These are phyloP conservation scores for Melastoma candidum DNA, from an alignment of 441 rosid genomes.

Conservation along the genomic window DNA sequence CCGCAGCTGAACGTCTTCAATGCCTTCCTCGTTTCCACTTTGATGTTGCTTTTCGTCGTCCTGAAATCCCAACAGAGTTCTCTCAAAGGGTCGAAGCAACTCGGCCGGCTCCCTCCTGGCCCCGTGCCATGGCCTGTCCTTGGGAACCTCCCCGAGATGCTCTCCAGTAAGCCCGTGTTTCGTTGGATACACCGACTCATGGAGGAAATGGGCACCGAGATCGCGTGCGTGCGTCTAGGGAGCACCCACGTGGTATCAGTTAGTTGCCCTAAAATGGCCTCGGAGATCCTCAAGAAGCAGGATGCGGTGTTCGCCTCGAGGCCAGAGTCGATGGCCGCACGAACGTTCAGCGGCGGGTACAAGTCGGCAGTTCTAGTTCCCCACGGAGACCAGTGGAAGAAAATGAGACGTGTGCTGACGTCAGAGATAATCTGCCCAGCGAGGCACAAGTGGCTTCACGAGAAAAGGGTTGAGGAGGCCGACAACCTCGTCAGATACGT, in stretches of 20 bases:
- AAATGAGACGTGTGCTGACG: constrained; percentile 2
- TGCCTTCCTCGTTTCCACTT: too few relatives aligned
- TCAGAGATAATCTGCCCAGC: constrained; percentile 2
- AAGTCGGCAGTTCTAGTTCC: constrained; percentile 1
- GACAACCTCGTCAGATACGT: neutral
- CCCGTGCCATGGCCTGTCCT: too few relatives aligned
- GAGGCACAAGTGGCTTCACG: constrained; percentile 1
- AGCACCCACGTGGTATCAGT: constrained; percentile 3
- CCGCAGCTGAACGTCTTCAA: too few relatives aligned
- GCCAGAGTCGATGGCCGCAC: neutral
- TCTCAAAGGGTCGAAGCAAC: too few relatives aligned
- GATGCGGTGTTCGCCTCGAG: constrained; percentile 3
- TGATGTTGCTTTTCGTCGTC: too few relatives aligned
- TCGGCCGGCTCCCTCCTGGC: too few relatives aligned
- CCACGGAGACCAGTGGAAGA: constrained; percentile 7
- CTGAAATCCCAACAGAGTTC: too few relatives aligned
- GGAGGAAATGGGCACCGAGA: too few relatives aligned
- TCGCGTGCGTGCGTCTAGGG: constrained; percentile 1
- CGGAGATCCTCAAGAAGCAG: constrained; percentile 4
- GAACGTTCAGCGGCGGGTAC: neutral
- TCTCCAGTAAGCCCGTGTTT: too few relatives aligned
- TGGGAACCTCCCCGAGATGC: too few relatives aligned
- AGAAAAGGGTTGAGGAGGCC: constrained; percentile 3
- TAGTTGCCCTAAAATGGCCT: neutral
- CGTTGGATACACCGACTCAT: too few relatives aligned